Base-by-base conservation (phyloP, 345 rosid genomes). In the Barbarea vulgaris region DNA sequence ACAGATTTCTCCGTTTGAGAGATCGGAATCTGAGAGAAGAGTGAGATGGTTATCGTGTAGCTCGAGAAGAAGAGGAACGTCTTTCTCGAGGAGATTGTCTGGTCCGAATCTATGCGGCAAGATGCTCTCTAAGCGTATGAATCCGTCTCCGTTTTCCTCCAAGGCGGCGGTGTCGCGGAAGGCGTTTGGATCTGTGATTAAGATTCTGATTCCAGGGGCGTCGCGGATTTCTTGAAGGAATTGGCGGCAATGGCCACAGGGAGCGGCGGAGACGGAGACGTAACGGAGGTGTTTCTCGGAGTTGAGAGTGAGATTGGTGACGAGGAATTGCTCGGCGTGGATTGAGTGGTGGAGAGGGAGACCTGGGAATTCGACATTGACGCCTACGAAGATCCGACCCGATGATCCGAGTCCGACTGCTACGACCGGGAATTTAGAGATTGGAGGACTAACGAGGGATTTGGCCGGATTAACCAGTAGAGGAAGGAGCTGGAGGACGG, bases 171-270 rank as follows among this genome's bases (percentile, higher is more conserved):
- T 19, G 33, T 65, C 64, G 22, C 48, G 61, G 52, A 39, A 14
- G 54, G 27, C 27, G 24, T 50, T 22, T 21, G 25, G 13, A 12
- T 50, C 55, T 24, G 25, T 50, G 7, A 4, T 28, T 1, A 55
- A 9, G 37, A 55, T 15, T 30, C 33, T 4, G 37, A 3, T 74
- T 7, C 84, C 86, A 17, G 87, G 65, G 5, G 91, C 90, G 55
- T 71, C 39, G 15, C 94, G 94, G 72, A 93, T 74, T 74, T 93
- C 98, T 46, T 88, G 97, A 9, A 88, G 67, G 80, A 93, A 91
- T 18, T 93, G 97, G 55, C 98, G 93, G 90, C 97, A 93, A 82
- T 93, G 96, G 76, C 97, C 97, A 46, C 98, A 93, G 1, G 98
- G 98, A 36, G 96, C 87, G 77, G 73, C 15, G 77, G 94, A 91